A percentile compares a stretch with the other conserved stretches of the same genome.
phyloP scores from a whole-genome alignment of 2,329 filamentous ascomycete species.

The Fusarium sp. region DNA sequence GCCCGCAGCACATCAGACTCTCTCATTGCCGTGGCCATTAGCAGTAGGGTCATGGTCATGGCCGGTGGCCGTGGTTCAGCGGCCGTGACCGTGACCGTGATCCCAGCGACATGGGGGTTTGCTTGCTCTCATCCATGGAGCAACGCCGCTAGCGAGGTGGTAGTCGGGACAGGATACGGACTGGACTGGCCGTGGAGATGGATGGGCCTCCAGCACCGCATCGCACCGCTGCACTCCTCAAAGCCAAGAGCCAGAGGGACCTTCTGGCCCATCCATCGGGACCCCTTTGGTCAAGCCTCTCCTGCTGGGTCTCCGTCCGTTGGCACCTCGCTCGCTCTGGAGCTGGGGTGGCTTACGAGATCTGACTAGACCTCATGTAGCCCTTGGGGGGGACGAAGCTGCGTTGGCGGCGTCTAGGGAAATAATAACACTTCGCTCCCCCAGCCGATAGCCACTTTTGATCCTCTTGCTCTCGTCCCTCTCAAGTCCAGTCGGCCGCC shows the following conservation, averaged over 20 bases:
- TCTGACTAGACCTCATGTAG: constrained; percentile 37
- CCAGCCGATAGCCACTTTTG: constrained; percentile 15
- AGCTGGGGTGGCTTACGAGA: constrained; percentile 33
- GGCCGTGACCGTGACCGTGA: not conserved
- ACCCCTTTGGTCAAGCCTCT: constrained; percentile 2
- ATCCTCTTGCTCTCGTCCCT: constrained; percentile 11
- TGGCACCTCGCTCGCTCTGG: constrained; percentile 6
- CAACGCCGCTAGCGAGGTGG: constrained; percentile 32
- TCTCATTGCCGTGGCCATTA: constrained; percentile 3
- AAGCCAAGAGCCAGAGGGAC: constrained; percentile 4
- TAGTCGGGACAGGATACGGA: constrained; percentile 34
- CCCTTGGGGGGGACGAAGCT: constrained; percentile 9
- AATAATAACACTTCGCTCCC: constrained; percentile 32
- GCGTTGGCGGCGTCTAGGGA: constrained; percentile 27
- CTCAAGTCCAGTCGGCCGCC: not conserved
- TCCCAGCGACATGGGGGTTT: constrained; percentile 23
- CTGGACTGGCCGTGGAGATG: constrained; percentile 18
- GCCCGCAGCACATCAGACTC: not conserved
- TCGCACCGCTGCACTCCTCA: not conserved
- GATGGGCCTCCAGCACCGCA: constrained; percentile 15
- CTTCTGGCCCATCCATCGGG: not conserved
- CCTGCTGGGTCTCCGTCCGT: not conserved
- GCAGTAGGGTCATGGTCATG: constrained; percentile 8
- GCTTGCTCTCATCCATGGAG: constrained; percentile 13
- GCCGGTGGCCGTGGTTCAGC: constrained; percentile 15